A percentile compares a stretch with the other conserved stretches of the same genome.
Evolutionary conservation across 2,329 filamentous ascomycete species (phyloP).

Genomic region (Hypomyces perniciosus): DNA sequence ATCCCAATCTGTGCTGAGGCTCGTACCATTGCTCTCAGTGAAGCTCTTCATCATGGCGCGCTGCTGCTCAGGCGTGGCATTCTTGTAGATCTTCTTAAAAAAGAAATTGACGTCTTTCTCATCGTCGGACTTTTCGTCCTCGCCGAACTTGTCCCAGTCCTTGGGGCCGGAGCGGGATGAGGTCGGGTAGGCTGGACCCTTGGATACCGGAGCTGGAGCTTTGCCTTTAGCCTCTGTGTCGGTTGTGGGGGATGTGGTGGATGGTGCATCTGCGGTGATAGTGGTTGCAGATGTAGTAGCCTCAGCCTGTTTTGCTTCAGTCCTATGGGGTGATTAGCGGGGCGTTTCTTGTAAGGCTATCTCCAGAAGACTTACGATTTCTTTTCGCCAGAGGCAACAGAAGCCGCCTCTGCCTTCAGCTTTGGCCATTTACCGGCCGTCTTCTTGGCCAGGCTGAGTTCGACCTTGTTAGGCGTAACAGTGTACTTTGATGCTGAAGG

Average conservation of each 20-base stretch:
- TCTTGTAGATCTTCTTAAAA: slow-evolving; percentile 84
- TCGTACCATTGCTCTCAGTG: slow-evolving; percentile 86
- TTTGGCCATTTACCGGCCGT: slow-evolving; percentile 61
- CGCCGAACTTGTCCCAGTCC: slow-evolving; percentile 79
- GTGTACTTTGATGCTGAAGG: slow-evolving; percentile 52
- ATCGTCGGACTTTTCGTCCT: slow-evolving; percentile 42
- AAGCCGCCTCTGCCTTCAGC: slow-evolving; percentile 14
- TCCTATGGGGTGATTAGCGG: background rate
- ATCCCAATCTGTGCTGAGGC: slow-evolving; percentile 85
- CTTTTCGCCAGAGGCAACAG: slow-evolving; percentile 7
- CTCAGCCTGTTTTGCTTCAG: slow-evolving; percentile 17
- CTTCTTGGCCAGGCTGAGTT: slow-evolving; percentile 66
- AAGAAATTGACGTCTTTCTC: slow-evolving; percentile 67
- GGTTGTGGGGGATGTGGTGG: background rate
- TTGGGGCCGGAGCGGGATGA: slow-evolving; percentile 79
- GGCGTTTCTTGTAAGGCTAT: background rate
- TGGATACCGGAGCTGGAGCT: slow-evolving; percentile 4
- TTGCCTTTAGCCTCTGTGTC: slow-evolving; percentile 3
- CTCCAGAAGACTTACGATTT: slow-evolving; percentile 18
- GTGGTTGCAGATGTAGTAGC: slow-evolving; percentile 5
- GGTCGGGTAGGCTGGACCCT: slow-evolving; percentile 66
- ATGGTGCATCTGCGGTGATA: slow-evolving; percentile 1
- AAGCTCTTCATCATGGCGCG: slow-evolving; percentile 98
- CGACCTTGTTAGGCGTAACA: slow-evolving; percentile 73
- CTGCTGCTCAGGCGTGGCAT: slow-evolving; percentile 69